These are phyloP conservation scores for Perkinsela sp. DNA, from an alignment of 208 protist species.

Conservation along the genomic window DNA sequence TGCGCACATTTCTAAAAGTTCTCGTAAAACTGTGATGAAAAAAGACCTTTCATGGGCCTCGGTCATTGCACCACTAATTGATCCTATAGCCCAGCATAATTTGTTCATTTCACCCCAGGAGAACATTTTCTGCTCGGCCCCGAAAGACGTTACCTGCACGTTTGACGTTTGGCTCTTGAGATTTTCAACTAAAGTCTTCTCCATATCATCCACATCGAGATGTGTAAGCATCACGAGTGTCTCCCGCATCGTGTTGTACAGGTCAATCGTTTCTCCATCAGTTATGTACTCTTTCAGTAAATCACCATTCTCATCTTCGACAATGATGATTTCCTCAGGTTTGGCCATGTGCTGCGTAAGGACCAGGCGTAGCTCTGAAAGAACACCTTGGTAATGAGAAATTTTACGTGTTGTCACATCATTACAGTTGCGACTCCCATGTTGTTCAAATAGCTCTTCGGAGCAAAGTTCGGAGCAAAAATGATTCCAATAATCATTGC, in stretches of 20 bases:
- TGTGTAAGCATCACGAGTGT: slow-evolving; percentile 89
- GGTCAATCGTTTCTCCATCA: slow-evolving; percentile 81
- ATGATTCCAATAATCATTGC: slow-evolving; percentile 90
- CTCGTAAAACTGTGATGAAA: slow-evolving; percentile 86
- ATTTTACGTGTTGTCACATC: slow-evolving; percentile 12
- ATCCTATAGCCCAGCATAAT: slow-evolving; percentile 95
- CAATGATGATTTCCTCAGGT: slow-evolving; percentile 94
- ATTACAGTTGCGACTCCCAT: not conserved
- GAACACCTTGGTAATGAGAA: slow-evolving; percentile 20
- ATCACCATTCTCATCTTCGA: slow-evolving; percentile 90
- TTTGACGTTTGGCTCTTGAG: slow-evolving; percentile 23
- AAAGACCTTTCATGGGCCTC: slow-evolving; percentile 87
- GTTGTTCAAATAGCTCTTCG: slow-evolving; percentile 1
- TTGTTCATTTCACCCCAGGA: slow-evolving; percentile 85
- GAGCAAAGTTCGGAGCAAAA: slow-evolving; percentile 1
- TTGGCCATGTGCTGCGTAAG: slow-evolving; percentile 92
- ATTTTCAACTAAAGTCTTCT: slow-evolving; percentile 73
- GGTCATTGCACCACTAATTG: slow-evolving; percentile 78
- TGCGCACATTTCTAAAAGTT: slow-evolving; percentile 87
- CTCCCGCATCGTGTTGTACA: slow-evolving; percentile 91
- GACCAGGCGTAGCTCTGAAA: slow-evolving; percentile 67
- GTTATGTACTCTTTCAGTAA: slow-evolving; percentile 78
- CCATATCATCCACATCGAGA: slow-evolving; percentile 72
- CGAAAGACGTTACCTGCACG: slow-evolving; percentile 4
- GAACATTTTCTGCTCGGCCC: slow-evolving; percentile 68